These are phyloP conservation scores for Fusarium veterinarium DNA, from an alignment of 2,329 filamentous ascomycete species.

Conservation along the genomic window DNA sequence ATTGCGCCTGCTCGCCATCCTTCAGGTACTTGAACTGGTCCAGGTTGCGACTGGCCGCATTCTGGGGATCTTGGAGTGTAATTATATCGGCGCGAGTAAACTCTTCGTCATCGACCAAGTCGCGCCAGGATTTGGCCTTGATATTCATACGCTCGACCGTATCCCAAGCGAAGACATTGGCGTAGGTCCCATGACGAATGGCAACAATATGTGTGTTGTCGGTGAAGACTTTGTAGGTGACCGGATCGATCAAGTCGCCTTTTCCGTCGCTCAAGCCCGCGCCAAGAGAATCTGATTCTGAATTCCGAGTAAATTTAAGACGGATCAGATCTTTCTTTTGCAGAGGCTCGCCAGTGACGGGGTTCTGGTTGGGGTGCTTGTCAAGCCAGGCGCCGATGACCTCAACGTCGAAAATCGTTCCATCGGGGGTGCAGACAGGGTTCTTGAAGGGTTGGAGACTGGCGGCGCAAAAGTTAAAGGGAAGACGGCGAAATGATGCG, in stretches of 20 bases:
- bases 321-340: conserved; percentile 87
- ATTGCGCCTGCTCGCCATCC: conserved; percentile 77
- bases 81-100: conserved; percentile 94
- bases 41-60: conserved; percentile 82
- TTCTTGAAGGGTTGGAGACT: conserved; percentile 95
- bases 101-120: conserved; percentile 86
- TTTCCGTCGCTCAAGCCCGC: conserved; percentile 63
- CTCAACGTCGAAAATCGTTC: conserved; percentile 94
- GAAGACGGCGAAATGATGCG: conserved; percentile 84
- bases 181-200: conserved; percentile 80
- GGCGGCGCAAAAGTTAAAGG: conserved; percentile 98
- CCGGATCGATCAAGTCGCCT: conserved; percentile 92
- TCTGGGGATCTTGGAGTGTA: conserved; percentile 95
- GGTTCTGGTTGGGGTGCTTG: conserved; percentile 88
- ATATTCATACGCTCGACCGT: conserved; percentile 96
- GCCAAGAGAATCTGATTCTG: conserved; percentile 68
- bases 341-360: conserved; percentile 83
- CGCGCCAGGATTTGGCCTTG: conserved; percentile 95
- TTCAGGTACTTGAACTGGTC: conserved; percentile 90
- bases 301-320: conserved; percentile 91
- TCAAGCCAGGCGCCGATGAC: conserved; percentile 95
- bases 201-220: conserved; percentile 98
- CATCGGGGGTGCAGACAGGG: conserved; percentile 88
- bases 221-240: conserved; percentile 97
- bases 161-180: conserved; percentile 97